Evolutionary conservation across 257 asterid genomes (phyloP), one percentile per base, ranked within the genome.

Genomic region (Ligustrum vulgare): DNA sequence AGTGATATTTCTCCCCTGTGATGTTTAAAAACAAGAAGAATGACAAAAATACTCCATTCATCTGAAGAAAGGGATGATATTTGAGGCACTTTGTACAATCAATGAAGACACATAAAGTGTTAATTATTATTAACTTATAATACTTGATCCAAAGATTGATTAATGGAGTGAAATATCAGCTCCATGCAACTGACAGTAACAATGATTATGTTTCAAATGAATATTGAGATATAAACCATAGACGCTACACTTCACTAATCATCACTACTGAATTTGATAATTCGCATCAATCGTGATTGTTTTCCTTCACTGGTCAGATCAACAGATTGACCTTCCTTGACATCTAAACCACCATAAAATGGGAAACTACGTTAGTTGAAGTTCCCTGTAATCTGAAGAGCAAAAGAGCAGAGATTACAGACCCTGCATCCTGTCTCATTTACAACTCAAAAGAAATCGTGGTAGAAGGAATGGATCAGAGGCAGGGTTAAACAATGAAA

Each of bases 1-100:
- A 2, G 91, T 87, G 64, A 93, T 75, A 66, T 84, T 87, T 86
- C 97, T 87, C 67, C 97, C 98, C 96, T 91, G 91, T 73, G 78
- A 75, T 71, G 54, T 70, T 33, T 31, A 67, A 32, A 60, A 51
- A 12, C 72, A 31, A 64, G 63, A 33, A 74, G 3, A 78, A 67
- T 25, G 66, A 5, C 22, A n/a, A 60, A 9, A 67, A 36, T 45
- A 28, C 77, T 77, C 34, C 6, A 3, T 43, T 13, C 58, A 45
- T 47, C 75, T 43, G 22, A 34, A 6, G 36, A 58, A 7, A 31
- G 64, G 32, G 31, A 20, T 56, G 20, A 68, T 54, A 41, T 6
- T 25, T 16, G 25, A 58, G 33, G 35, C 67, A 60, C 34, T 60
- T 58, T 22, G 33, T 58, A 58, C 23, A 16, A n/a, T 54, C 23